phyloP scores from a whole-genome alignment of 2,329 filamentous ascomycete species.

The Colletotrichum simmondsii region DNA sequence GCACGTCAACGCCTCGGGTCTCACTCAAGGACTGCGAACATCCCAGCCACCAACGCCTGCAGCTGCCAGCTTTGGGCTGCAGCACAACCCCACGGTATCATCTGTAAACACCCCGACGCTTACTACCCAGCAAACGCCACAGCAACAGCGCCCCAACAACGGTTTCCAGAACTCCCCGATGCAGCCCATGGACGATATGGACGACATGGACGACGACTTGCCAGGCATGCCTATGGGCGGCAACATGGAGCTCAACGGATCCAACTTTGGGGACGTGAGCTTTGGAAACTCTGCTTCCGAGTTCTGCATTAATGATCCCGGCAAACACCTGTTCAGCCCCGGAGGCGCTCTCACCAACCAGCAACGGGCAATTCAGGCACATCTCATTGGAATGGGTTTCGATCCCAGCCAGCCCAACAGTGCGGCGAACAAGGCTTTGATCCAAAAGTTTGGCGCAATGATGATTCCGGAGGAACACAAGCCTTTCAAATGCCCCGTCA shows the following conservation, averaged over 20 bases:
- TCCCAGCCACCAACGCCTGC: conserved; percentile 90
- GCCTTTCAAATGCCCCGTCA: conserved; percentile 96
- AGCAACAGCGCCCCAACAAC: conserved; percentile 50
- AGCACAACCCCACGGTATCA: conserved; percentile 95
- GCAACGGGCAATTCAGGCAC: conserved; percentile 73
- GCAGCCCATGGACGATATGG: conserved; percentile 75
- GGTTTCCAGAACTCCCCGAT: conserved; percentile 62
- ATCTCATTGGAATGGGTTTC: conserved; percentile 78
- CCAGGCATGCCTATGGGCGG: conserved; percentile 71
- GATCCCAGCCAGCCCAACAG: conserved; percentile 82
- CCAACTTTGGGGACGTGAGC: conserved; percentile 62
- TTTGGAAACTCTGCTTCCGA: conserved; percentile 63
- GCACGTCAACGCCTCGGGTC: conserved; percentile 82
- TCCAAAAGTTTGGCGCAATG: conserved; percentile 69
- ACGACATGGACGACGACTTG: conserved; percentile 80
- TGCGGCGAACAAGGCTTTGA: conserved; percentile 72
- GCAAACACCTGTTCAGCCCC: conserved; percentile 91
- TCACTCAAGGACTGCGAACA: conserved; percentile 81
- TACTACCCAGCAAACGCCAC: conserved; percentile 77
- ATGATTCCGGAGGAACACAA: conserved; percentile 90
- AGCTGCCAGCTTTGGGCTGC: conserved; percentile 79
- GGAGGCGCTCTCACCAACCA: conserved; percentile 75
- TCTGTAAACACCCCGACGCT: conserved; percentile 96
- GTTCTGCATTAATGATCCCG: conserved; percentile 88
- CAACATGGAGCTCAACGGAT: conserved; percentile 67